Base-by-base conservation (phyloP, 2,329 filamentous ascomycete species). In the Talaromyces sp. region DNA sequence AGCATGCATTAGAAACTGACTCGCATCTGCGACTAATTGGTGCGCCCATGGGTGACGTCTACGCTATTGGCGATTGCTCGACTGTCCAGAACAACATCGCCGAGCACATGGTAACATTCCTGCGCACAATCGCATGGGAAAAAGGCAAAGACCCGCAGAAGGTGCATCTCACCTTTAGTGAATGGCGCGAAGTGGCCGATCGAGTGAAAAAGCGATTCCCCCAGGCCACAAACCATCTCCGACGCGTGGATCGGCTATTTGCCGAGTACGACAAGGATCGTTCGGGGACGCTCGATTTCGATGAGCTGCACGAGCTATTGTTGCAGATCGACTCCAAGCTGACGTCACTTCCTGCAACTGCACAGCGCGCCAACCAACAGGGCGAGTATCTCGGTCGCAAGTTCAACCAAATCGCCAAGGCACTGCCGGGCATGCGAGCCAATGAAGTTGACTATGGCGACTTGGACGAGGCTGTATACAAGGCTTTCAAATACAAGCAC, bases 81-180 rank as follows among this genome's bases (percentile, higher is more conserved):
- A 99, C 96, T 0, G 94, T 99, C 0, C 96, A 99, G 73, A 99
- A 99, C 81, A 99, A 99, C 68, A 83, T 98, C 1, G 91, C 93
- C 3, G 91, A 96, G 71, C 89, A 97, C 78, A 88, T 99, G 68
- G 84, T 97, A 55, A 89, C 87, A 23, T 99, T 98, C 78, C 84
- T 99, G 10, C 92, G 92, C 64, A 91, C 87, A 16, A 83, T 96
- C 2, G 92, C 95, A 9, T 97, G 90, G 88, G 94, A 96, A 76
- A 91, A 90, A 66, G 94, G 93, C 73, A 89, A 90, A 70, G 90
- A 98, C 69, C 94, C 94, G 0, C 88, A 96, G 73, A 90, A 87
- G n/a, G 83, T 98, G 62, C 87, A 94, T 51, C 85, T 99, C 42
- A 89, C 87, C 58, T 99, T 96, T 77, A 79, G 81, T 31, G 92